Evolutionary conservation across 352 stramenopile species (phyloP), one percentile per base, ranked within the genome.

Genomic region (Globisporangium ultimum): DNA sequence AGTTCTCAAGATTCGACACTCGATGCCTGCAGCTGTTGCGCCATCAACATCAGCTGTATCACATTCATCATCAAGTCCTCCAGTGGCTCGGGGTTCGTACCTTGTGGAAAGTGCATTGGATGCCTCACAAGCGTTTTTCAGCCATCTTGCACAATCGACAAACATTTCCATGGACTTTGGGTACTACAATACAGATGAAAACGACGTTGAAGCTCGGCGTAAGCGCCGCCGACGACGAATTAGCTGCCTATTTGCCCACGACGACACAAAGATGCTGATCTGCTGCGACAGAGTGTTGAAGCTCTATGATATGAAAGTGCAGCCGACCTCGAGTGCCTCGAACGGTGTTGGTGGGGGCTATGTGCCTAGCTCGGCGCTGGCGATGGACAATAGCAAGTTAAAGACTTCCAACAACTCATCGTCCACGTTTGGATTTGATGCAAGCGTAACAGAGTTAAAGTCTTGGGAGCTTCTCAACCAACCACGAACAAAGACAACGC

Each of bases 1-100:
- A 46, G 84, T 93, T 43, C 71, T 89, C 49, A 88, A 87, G 60
- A 87, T 93, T 42, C 79, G 83, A 34, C 84, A 93, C 56, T 69
- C 79, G 6, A 58, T 89, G 28, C 77, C 74, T 48, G 48, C 67
- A 34, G 60, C 43, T n/a, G 58, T 66, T 18, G 43, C 58, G 21
- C 48, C 59, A 17, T 61, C 67, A 17, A 72, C 67, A 41, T 45
- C 51, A 18, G 20, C 55, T 24, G 50, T 53, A 18, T 15, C 54
- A 22, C 41, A 63, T 47, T 46, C 63, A 14, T 60, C 65, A 38
- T 66, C 59, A 14, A 72, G 71, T 48, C 69, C 66, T 11, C 77
- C 69, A 18, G 11, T 61, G 7, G 61, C 40, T n/a, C 18, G 51
- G 17, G 52, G 49, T 8, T 38, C 38, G 53, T 41, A 24, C 47